These are phyloP conservation scores for Sporothrix curviconia DNA, from an alignment of 2,329 filamentous ascomycete genomes.

Conservation along the genomic window DNA sequence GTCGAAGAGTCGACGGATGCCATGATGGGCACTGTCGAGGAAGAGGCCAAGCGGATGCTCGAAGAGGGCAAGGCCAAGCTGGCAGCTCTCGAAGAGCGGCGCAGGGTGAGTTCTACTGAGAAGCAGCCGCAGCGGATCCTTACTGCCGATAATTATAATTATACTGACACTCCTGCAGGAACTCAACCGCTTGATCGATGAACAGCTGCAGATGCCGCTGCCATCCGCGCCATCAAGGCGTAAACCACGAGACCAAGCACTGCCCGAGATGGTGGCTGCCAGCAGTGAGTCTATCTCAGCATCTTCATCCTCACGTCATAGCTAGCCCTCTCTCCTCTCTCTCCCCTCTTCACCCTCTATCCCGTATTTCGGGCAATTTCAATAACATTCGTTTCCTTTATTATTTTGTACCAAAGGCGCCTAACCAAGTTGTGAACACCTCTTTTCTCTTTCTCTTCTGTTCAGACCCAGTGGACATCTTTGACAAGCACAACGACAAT, in stretches of 20 bases:
- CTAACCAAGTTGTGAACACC: conserved; percentile 1
- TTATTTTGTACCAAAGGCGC: not conserved
- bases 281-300: conserved; percentile 4
- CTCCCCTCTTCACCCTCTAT: not conserved
- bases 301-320: too few relatives aligned
- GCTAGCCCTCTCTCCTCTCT: not conserved
- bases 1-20: conserved; percentile 32
- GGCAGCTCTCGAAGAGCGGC: conserved; percentile 28
- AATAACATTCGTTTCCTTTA: not conserved
- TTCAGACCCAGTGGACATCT: conserved; percentile 1
- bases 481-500: conserved; percentile 2
- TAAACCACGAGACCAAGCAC: conserved; percentile 12
- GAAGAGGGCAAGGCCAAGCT: conserved; percentile 30
- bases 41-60: conserved; percentile 25
- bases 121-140: too few relatives aligned
- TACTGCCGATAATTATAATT: too few relatives aligned
- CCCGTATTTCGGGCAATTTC: conserved; percentile 2
- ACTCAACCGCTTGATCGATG: conserved; percentile 37
- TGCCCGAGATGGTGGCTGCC: conserved; percentile 1
- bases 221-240: conserved; percentile 25
- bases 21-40: conserved; percentile 30
- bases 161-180: conserved; percentile 26
- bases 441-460: not conserved
- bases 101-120: conserved; percentile 24
- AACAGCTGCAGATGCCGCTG: conserved; percentile 31